Conservation (phyloP, 352 stramenopile species). For the Phytophthora pistaciae region DNA sequence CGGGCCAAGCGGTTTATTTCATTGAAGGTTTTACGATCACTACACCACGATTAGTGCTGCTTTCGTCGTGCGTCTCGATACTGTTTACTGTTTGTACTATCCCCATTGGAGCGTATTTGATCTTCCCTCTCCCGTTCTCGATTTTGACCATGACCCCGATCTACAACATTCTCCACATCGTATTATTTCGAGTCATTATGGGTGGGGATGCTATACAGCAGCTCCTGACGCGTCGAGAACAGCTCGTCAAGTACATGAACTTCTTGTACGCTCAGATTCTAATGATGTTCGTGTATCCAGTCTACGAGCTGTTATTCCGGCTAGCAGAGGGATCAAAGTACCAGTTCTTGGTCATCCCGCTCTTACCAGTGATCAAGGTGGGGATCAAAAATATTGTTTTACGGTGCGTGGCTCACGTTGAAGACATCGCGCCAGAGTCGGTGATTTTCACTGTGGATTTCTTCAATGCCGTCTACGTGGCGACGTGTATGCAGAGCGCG, state of each 20-base stretch:
- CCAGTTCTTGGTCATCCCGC: conserved; percentile 4
- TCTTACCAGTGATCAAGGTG: background rate
- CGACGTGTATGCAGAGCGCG: background rate
- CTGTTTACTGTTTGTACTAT: conserved; percentile 6
- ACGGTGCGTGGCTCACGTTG: background rate
- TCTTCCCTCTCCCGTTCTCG: conserved; percentile 22
- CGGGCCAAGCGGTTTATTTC: conserved; percentile 5
- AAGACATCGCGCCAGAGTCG: background rate
- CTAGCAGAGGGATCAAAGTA: conserved; percentile 11
- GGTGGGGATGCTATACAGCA: conserved; percentile 1
- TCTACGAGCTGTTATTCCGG: conserved; percentile 26
- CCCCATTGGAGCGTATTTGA: conserved; percentile 6
- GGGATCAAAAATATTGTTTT: background rate
- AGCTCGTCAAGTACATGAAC: conserved; percentile 25
- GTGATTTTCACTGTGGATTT: background rate
- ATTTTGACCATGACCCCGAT: conserved; percentile 22
- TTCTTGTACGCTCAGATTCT: conserved; percentile 15
- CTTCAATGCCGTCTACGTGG: background rate
- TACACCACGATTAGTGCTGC: conserved; percentile 1
- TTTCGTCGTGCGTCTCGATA: conserved; percentile 6
- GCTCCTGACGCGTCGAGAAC: conserved; percentile 1
- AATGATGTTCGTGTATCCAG: conserved; percentile 32
- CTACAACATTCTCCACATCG: conserved; percentile 26
- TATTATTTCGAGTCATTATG: conserved; percentile 22
- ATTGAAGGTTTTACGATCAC: conserved; percentile 11